Base-by-base conservation (phyloP, 2,329 filamentous ascomycete genomes). In the Knoxdaviesia capensis region DNA sequence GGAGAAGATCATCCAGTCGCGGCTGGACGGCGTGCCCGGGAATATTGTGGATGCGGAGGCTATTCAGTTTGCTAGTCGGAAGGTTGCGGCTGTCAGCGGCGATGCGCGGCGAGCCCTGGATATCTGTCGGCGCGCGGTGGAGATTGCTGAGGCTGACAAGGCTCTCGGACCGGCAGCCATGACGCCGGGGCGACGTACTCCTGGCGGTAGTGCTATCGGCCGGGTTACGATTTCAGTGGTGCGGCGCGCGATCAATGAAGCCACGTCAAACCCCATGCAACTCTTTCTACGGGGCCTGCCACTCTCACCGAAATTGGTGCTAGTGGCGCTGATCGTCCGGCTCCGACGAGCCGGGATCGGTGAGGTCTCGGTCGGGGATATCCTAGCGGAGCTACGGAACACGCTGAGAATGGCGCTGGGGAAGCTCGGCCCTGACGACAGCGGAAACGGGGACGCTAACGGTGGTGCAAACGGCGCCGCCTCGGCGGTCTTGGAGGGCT, bases 1-100 rank as follows among this genome's bases (percentile, higher is more conserved):
- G 36, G 94, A 96, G 81, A 81, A 80, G 50, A 98, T 98, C 53
- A 94, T 98, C 48, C 80, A 88, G 53, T 93, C 86, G n/a, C 80
- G 90, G 31, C 71, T 98, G 2, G 77, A 85, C 54, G 85, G 84
- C 42, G 84, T 96, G 1, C 80, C 83, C 1, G 86, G 85, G 30
- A 77, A 87, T 49, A 80, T 98, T 38, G 88, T 98, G 36, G 85
- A 94, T 46, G 66, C 84, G 1, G 90, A 98, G 53, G 92, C 90
- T 9, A 74, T 98, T 40, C 88, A 96, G 59, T 98, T 98, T 54
- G 90, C 90, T 4, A 88, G 84, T 51, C 77, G 90, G 46, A 98
- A 98, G 61, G 90, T 98, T 32, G 90, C 90, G 5, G 88, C 90
- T 35, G 92, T 98, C 38, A 92, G 83, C 48, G 92, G 90, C 45